phyloP scores from a whole-genome alignment of 2,329 filamentous ascomycete species.

The Amauroascus niger region DNA sequence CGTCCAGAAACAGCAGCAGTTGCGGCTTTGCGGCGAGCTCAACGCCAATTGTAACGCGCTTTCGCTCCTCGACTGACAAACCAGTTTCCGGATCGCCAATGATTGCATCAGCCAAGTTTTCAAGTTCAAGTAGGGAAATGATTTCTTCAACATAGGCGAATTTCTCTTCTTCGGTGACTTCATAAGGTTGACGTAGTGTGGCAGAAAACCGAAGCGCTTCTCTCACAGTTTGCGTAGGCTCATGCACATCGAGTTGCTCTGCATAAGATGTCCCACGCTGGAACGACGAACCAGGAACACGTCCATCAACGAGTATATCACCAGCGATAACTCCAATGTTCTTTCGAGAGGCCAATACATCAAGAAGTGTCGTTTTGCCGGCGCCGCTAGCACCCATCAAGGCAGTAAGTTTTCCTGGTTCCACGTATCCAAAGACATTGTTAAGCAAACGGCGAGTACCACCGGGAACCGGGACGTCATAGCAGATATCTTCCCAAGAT shows the following conservation, averaged over 20 bases:
- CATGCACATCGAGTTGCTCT: slow-evolving; percentile 74
- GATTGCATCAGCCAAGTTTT: slow-evolving; percentile 78
- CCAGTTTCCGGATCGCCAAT: slow-evolving; percentile 80
- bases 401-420: slow-evolving; percentile 83
- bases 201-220: slow-evolving; percentile 83
- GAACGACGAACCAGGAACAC: slow-evolving; percentile 62
- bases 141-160: slow-evolving; percentile 80
- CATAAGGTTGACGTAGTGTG: slow-evolving; percentile 68
- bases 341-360: slow-evolving; percentile 73
- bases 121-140: slow-evolving; percentile 83
- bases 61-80: slow-evolving; percentile 55
- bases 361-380: slow-evolving; percentile 82
- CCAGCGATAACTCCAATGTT: slow-evolving; percentile 83
- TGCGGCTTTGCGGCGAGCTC: slow-evolving; percentile 87
- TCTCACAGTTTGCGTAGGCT: slow-evolving; percentile 73
- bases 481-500: slow-evolving; percentile 77
- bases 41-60: slow-evolving; percentile 87
- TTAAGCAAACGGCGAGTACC: slow-evolving; percentile 70
- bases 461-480: slow-evolving; percentile 69
- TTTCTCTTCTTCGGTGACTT: slow-evolving; percentile 66
- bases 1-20: slow-evolving; percentile 82
- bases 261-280: slow-evolving; percentile 78
- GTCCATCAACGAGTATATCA: slow-evolving; percentile 71
- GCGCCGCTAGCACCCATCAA: slow-evolving; percentile 86
- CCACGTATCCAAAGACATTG: slow-evolving; percentile 84